Percentiles rank a stretch among this genome's conserved stretches.
These are phyloP conservation scores for Paraphaeosphaeria sporulosa DNA, from an alignment of 2,329 filamentous ascomycete species.

Conservation along the genomic window DNA sequence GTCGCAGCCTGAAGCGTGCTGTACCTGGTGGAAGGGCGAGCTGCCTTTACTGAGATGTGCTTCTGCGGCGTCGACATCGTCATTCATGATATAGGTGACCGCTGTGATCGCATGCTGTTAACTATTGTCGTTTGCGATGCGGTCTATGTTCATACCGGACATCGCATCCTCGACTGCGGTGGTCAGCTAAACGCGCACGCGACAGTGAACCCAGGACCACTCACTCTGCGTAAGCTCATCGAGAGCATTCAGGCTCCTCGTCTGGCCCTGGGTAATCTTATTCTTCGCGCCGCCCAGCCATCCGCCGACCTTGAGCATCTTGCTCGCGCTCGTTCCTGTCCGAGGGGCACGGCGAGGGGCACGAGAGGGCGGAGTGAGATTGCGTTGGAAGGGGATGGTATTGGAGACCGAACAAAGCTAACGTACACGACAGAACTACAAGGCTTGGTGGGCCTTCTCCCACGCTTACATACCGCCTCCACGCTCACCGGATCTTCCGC, in stretches of 20 bases:
- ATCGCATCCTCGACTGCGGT: slow-evolving; percentile 55
- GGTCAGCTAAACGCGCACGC: slow-evolving; percentile 26
- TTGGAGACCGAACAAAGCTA: slow-evolving; percentile 1
- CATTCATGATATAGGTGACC: slow-evolving; percentile 79
- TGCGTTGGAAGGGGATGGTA: neutral
- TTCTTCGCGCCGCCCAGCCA: slow-evolving; percentile 49
- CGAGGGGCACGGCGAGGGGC: slow-evolving; percentile 8
- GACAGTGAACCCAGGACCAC: slow-evolving; percentile 7
- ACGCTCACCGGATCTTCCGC: neutral
- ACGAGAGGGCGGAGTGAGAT: neutral
- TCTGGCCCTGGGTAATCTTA: slow-evolving; percentile 49
- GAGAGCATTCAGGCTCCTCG: slow-evolving; percentile 64
- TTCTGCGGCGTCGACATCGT: slow-evolving; percentile 88
- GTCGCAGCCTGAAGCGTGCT: slow-evolving; percentile 11
- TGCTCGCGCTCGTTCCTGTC: neutral
- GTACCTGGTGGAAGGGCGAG: slow-evolving; percentile 84
- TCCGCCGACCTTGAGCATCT: slow-evolving; percentile 47
- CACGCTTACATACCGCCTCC: slow-evolving; percentile 4
- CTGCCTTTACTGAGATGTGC: slow-evolving; percentile 72
- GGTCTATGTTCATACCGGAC: slow-evolving; percentile 46
- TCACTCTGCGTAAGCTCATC: slow-evolving; percentile 65
- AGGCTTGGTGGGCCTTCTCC: neutral
- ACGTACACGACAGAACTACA: neutral
- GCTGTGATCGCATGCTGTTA: slow-evolving; percentile 55
- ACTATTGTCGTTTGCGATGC: slow-evolving; percentile 17